Evolutionary conservation across 2,329 filamentous ascomycete genomes (phyloP).

Genomic region (Xylaria sp.): DNA sequence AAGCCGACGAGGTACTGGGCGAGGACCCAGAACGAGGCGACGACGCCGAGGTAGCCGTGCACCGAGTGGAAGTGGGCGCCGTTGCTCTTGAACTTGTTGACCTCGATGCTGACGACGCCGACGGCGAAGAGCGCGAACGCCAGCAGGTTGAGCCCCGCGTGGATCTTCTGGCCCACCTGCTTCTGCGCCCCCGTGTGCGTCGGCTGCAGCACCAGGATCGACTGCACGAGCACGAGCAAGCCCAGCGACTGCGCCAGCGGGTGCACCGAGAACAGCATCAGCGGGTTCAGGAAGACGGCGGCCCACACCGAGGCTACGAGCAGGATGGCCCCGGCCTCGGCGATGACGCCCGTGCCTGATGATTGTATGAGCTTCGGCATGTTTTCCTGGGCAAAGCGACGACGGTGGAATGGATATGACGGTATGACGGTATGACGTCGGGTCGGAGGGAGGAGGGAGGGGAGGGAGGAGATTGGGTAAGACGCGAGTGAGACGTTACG

Average conservation of each 20-base stretch:
- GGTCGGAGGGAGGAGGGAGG: neutral
- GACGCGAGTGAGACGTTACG: neutral
- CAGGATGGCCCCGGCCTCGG: constrained; percentile 77
- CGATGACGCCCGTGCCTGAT: constrained; percentile 77
- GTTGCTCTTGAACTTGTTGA: constrained; percentile 76
- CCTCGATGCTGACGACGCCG: constrained; percentile 73
- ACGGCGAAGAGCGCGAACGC: constrained; percentile 63
- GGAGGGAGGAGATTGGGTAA: neutral
- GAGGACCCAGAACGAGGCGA: constrained; percentile 69
- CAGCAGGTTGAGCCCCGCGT: constrained; percentile 71
- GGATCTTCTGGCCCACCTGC: constrained; percentile 57
- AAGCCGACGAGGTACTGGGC: constrained; percentile 79
- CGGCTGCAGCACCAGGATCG: constrained; percentile 83
- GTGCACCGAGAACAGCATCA: constrained; percentile 87
- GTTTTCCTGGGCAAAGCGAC: constrained; percentile 7
- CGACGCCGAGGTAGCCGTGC: constrained; percentile 82
- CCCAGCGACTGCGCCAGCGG: constrained; percentile 72
- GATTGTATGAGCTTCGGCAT: constrained; percentile 39
- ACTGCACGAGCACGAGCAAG: constrained; percentile 75
- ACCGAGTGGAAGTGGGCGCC: constrained; percentile 76
- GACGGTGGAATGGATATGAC: neutral
- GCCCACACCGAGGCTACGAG: constrained; percentile 78
- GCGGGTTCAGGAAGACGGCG: constrained; percentile 66
- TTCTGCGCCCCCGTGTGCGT: constrained; percentile 80
- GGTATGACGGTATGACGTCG: neutral